Evolutionary conservation across 2,329 filamentous ascomycete species (phyloP).

Genomic region (Emericellopsis cladophorae): DNA sequence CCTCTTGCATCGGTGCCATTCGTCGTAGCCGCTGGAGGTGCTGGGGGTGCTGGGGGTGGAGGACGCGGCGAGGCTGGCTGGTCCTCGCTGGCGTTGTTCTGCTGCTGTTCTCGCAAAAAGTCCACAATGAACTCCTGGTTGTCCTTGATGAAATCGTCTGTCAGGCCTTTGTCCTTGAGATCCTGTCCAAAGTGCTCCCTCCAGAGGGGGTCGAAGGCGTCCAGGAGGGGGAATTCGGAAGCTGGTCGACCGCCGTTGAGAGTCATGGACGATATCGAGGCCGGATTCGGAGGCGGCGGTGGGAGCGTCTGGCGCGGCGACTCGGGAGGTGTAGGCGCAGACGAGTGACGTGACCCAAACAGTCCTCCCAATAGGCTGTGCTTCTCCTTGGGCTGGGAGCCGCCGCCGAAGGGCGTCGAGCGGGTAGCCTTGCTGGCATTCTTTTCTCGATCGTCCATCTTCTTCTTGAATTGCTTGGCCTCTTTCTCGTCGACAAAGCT

Average conservation of each 20-base stretch:
- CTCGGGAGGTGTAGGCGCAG: conserved; percentile 44
- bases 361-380: conserved; percentile 45
- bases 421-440: conserved; percentile 82
- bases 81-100: conserved; percentile 13
- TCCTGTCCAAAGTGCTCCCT: conserved; percentile 54
- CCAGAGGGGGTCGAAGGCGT: conserved; percentile 53
- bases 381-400: conserved; percentile 24
- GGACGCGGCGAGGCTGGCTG: conserved; percentile 8
- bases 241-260: conserved; percentile 28
- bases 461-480: conserved; percentile 92
- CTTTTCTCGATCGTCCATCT: conserved; percentile 93
- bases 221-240: conserved; percentile 49
- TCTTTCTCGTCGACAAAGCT: conserved; percentile 97
- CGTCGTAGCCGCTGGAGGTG: conserved; percentile 8
- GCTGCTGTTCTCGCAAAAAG: conserved; percentile 47
- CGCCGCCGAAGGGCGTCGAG: conserved; percentile 59
- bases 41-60: conserved; percentile 13
- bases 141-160: conserved; percentile 53
- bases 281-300: conserved; percentile 19
- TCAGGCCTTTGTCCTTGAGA: conserved; percentile 47
- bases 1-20: conserved; percentile 18
- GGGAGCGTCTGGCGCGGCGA: conserved; percentile 32
- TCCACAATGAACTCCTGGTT: conserved; percentile 58
- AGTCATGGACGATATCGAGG: conserved; percentile 29
- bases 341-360: conserved; percentile 49